Base-by-base conservation (phyloP, 2,329 filamentous ascomycete species). In the Aspergillus floridensis region DNA sequence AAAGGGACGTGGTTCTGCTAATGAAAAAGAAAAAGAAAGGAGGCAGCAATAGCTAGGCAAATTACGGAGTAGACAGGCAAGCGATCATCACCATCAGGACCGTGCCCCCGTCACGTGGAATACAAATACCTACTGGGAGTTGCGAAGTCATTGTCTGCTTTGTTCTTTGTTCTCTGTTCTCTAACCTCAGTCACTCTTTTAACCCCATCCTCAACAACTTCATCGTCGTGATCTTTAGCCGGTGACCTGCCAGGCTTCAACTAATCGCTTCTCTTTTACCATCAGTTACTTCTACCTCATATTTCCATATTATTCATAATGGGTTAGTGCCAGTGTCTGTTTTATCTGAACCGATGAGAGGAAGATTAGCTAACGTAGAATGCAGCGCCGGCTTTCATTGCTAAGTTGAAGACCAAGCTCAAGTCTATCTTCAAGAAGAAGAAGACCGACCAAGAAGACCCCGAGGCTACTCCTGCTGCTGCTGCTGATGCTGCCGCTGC, bases 371-470 rank as follows among this genome's bases (percentile, higher is more conserved):
- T 56, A 47, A 38, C 32, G 8, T 24, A 47, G 8, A 29, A 46
- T 46, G 31, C 29, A 74, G 72, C 72, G 46, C 70, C 69, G 56
- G 66, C 72, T 65, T 66, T 70, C 56, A 61, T 73, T 26, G 62
- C 70, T 22, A 67, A 72, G 62, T 49, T 75, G 61, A 75, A 75
- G 69, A 68, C 67, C 48, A 66, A 68, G 53, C 63, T 74, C 48
- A 75, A 72, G 56, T 59, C 61, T 44, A 65, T 75, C 53, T 71
- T 75, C 64, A 62, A 66, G 44, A 75, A 70, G 69, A 73, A 71
- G 65, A 70, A 70, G 64, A 60, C 60, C 22, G 41, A 57, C 48
- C 54, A 58, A 16, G 64, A 61, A 10, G 59, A 61, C 35, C 48
- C 66, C 7, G 59, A 59, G 35, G 60, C 60, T 14, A 55, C 59